Conservation (phyloP, 495 filamentous ascomycete species). For the Penicillium bovifimosum region DNA sequence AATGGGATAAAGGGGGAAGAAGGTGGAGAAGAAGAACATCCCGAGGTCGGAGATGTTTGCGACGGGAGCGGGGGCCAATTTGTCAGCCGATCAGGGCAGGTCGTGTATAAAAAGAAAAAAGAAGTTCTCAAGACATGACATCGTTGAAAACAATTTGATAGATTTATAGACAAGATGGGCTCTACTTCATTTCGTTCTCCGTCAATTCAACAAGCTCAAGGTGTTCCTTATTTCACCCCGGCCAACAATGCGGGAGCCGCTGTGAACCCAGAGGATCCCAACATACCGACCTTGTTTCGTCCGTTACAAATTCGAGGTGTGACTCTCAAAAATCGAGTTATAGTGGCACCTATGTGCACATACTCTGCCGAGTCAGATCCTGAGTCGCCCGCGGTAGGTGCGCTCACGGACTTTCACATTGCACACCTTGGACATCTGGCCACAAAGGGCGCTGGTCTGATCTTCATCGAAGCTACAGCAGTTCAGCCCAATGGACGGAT, state of each 20-base stretch:
- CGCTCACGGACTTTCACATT: constrained; percentile 66
- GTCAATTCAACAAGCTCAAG: constrained; percentile 11
- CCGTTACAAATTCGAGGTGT: constrained; percentile 61
- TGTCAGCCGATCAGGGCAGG: constrained; percentile 1
- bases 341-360: constrained; percentile 54
- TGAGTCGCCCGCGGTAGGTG: constrained; percentile 45
- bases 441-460: constrained; percentile 57
- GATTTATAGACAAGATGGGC: constrained; percentile 16
- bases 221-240: constrained; percentile 54
- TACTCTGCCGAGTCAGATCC: constrained; percentile 53
- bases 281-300: constrained; percentile 57
- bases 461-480: constrained; percentile 64
- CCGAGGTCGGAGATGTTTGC: too few species aligned
- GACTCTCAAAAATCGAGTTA: constrained; percentile 69
- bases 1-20: too few species aligned
- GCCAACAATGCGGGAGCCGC: constrained; percentile 52
- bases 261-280: constrained; percentile 30
- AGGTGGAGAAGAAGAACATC: too few species aligned
- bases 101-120: too few species aligned
- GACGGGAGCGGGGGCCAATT: background rate
- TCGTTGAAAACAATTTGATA: background rate
- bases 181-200: constrained; percentile 16
- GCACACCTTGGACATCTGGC: constrained; percentile 58
- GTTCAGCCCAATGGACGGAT: constrained; percentile 67
- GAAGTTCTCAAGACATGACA: background rate